Evolutionary conservation across 2,329 filamentous ascomycete species (phyloP).

Genomic region (Colletotrichum higginsianum): DNA sequence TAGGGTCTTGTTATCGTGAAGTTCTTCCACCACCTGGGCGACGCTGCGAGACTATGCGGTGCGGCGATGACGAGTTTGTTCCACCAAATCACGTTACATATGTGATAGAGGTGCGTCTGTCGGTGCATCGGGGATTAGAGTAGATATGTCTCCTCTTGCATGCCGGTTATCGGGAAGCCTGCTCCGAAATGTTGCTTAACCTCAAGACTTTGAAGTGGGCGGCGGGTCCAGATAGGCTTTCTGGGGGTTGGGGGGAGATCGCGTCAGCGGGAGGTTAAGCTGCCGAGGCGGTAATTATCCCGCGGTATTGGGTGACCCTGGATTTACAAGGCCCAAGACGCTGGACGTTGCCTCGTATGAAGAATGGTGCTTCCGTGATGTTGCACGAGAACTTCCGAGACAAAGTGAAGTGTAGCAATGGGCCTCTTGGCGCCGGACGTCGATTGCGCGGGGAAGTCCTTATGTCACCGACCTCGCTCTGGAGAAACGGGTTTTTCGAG

Average conservation of each 20-base stretch:
- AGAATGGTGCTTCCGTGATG: too few relatives aligned
- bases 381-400: background rate
- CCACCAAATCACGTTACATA: slow-evolving; percentile 30
- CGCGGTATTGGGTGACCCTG: too few relatives aligned
- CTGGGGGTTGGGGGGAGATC: too few relatives aligned
- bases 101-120: background rate
- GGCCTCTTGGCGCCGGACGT: background rate
- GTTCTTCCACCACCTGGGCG: background rate
- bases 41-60: background rate
- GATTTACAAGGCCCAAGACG: too few relatives aligned
- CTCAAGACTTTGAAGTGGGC: too few relatives aligned
- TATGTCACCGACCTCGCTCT: background rate
- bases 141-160: background rate
- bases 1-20: background rate
- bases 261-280: too few relatives aligned
- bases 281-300: too few relatives aligned
- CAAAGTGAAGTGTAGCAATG: background rate
- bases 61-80: slow-evolving; percentile 28
- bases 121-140: background rate
- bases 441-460: too few relatives aligned
- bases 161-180: background rate
- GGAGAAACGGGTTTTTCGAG: background rate
- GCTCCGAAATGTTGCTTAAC: background rate
- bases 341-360: too few relatives aligned
- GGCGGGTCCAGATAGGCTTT: too few relatives aligned